These are phyloP conservation scores for Exserohilum rostratum DNA, from an alignment of 2,329 filamentous ascomycete genomes.

Conservation along the genomic window DNA sequence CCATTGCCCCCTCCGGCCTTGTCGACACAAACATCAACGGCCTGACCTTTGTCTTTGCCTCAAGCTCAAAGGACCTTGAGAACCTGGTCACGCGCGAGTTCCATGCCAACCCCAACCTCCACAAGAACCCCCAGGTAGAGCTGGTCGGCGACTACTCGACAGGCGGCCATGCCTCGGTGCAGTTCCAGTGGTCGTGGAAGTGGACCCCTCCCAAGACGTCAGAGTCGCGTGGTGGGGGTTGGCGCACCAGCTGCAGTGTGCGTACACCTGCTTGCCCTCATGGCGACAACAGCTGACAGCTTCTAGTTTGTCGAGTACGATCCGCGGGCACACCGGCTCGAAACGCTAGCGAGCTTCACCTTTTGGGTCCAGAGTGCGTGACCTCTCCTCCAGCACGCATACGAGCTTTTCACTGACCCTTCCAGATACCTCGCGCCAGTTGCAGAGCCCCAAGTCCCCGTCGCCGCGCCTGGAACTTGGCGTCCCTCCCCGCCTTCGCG, in stretches of 20 bases:
- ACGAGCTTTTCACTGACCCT: slow-evolving; percentile 14
- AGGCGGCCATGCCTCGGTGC: slow-evolving; percentile 78
- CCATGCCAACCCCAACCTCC: slow-evolving; percentile 93
- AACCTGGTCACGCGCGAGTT: slow-evolving; percentile 95
- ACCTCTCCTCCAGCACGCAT: background rate
- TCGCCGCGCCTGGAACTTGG: slow-evolving; percentile 75
- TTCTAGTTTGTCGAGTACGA: slow-evolving; percentile 93
- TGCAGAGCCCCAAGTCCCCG: slow-evolving; percentile 54
- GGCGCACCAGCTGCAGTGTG: slow-evolving; percentile 93
- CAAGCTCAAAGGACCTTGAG: slow-evolving; percentile 84
- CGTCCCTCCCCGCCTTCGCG: slow-evolving; percentile 76
- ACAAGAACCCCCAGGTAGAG: slow-evolving; percentile 96
- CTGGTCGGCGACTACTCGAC: slow-evolving; percentile 92
- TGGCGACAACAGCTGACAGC: slow-evolving; percentile 23
- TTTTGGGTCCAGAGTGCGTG: slow-evolving; percentile 87
- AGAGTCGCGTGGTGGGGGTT: slow-evolving; percentile 87
- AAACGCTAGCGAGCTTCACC: slow-evolving; percentile 88
- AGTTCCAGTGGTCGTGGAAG: slow-evolving; percentile 96
- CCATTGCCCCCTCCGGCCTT: slow-evolving; percentile 46
- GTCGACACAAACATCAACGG: slow-evolving; percentile 82
- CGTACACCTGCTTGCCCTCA: slow-evolving; percentile 40
- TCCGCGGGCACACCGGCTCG: slow-evolving; percentile 83
- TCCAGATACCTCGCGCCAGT: slow-evolving; percentile 45
- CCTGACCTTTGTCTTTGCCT: slow-evolving; percentile 89
- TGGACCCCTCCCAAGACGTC: slow-evolving; percentile 85